Conservation (phyloP, 306 rosid species). For the Nissolia schottii region DNA sequence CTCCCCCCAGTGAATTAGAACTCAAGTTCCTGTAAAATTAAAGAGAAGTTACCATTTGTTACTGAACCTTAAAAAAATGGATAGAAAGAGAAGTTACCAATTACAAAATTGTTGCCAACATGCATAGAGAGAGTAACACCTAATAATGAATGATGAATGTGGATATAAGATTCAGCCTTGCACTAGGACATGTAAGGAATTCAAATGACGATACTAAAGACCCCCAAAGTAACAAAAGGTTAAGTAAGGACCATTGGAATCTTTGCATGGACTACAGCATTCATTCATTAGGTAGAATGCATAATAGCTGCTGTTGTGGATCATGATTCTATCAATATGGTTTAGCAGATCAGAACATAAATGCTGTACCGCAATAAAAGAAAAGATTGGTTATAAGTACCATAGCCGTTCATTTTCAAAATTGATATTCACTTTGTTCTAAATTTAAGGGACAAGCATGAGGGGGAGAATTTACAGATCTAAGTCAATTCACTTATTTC, state of each 20-base stretch:
- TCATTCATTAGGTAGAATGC: neutral
- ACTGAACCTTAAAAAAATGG: neutral
- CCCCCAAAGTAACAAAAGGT: neutral
- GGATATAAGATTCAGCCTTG: neutral
- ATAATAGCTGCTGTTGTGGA: neutral
- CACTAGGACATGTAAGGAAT: neutral
- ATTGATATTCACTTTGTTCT: neutral
- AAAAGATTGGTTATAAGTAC: neutral
- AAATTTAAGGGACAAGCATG: neutral
- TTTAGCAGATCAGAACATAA: neutral
- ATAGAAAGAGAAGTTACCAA: neutral
- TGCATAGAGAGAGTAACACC: neutral
- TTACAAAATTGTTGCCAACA: slow-evolving; percentile 12
- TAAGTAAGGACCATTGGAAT: neutral
- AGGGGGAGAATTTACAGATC: neutral
- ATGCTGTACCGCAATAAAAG: neutral
- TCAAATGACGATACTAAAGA: neutral
- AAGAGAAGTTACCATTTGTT: neutral
- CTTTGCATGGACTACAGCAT: neutral
- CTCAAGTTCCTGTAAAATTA: slow-evolving; percentile 69
- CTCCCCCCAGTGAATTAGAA: slow-evolving; percentile 72
- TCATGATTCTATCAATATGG: neutral
- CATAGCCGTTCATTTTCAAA: neutral
- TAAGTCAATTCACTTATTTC: neutral
- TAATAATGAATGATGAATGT: neutral